Conservation (phyloP, 2,329 filamentous ascomycete species). For the Beauveria varroae region DNA sequence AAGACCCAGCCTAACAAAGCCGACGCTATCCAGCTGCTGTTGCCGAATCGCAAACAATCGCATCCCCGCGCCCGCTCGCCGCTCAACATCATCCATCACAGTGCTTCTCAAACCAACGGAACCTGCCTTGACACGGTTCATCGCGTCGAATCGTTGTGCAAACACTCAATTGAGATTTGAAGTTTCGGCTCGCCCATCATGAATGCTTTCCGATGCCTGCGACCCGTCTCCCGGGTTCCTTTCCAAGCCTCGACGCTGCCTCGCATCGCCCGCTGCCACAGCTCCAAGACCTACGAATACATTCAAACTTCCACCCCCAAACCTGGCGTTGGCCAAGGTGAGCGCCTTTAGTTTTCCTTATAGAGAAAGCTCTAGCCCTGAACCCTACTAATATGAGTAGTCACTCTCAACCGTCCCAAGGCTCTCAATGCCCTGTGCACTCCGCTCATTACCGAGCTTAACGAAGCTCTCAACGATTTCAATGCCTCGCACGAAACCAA, state of each 20-base stretch:
- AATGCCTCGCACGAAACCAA: slow-evolving; percentile 62
- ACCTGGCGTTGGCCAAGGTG: slow-evolving; percentile 87
- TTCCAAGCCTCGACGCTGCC: slow-evolving; percentile 53
- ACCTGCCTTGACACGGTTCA: background rate
- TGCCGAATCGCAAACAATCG: slow-evolving; percentile 6
- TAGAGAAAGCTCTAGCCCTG: background rate
- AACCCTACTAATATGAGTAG: slow-evolving; percentile 37
- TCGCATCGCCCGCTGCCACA: slow-evolving; percentile 45
- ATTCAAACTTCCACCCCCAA: slow-evolving; percentile 76
- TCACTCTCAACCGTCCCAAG: slow-evolving; percentile 89
- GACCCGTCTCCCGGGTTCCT: slow-evolving; percentile 44
- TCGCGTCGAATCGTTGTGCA: background rate
- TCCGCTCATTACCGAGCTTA: slow-evolving; percentile 84
- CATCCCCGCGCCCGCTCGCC: slow-evolving; percentile 8
- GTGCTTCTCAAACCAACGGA: background rate
- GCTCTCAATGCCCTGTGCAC: slow-evolving; percentile 90
- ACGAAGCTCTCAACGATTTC: slow-evolving; percentile 64
- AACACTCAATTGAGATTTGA: background rate
- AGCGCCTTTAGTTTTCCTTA: slow-evolving; percentile 14
- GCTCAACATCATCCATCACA: slow-evolving; percentile 2
- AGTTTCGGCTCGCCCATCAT: slow-evolving; percentile 23
- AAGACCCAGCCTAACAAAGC: background rate
- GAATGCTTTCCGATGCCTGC: slow-evolving; percentile 50
- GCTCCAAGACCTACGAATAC: slow-evolving; percentile 62
- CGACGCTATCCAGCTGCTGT: slow-evolving; percentile 10